Conservation (phyloP, 2,329 filamentous ascomycete species). For the Xylaria sp. region DNA sequence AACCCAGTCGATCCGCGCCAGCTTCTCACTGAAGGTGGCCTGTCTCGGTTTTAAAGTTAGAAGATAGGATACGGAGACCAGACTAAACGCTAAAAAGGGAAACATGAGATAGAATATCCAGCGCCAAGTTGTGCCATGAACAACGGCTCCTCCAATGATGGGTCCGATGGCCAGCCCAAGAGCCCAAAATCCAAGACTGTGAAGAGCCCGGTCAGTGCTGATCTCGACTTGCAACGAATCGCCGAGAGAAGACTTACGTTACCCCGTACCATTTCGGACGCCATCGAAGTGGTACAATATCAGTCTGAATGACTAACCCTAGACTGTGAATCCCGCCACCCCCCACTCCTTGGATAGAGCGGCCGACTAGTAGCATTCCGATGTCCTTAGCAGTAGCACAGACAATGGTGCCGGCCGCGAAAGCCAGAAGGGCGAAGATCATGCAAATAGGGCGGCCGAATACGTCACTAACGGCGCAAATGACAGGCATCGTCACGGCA, state of each 20-base stretch:
- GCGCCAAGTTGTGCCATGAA: conserved; percentile 36
- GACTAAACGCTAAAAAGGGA: conserved; percentile 55
- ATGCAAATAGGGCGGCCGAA: conserved; percentile 52
- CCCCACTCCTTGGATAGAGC: conserved; percentile 55
- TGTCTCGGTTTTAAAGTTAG: conserved; percentile 53
- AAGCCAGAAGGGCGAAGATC: conserved; percentile 53
- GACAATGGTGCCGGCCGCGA: conserved; percentile 56
- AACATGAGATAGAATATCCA: conserved; percentile 57
- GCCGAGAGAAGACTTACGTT: conserved; percentile 45
- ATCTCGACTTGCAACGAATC: neutral
- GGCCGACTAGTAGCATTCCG: conserved; percentile 51
- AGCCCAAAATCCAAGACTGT: conserved; percentile 36
- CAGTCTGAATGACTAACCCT: conserved; percentile 55
- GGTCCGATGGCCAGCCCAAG: conserved; percentile 36
- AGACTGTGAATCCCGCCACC: conserved; percentile 57
- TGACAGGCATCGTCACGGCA: conserved; percentile 45
- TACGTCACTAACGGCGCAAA: conserved; percentile 51
- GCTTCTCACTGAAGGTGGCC: conserved; percentile 50
- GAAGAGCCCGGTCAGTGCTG: neutral
- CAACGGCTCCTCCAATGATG: conserved; percentile 37
- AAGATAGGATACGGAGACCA: conserved; percentile 55
- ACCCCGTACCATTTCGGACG: conserved; percentile 56
- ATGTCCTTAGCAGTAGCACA: conserved; percentile 53
- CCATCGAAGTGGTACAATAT: conserved; percentile 56
- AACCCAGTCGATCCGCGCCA: conserved; percentile 57